Percentiles rank a stretch among this genome's conserved stretches.
phyloP scores from a whole-genome alignment of 306 rosid genomes.

The Fragaria iinumae region DNA sequence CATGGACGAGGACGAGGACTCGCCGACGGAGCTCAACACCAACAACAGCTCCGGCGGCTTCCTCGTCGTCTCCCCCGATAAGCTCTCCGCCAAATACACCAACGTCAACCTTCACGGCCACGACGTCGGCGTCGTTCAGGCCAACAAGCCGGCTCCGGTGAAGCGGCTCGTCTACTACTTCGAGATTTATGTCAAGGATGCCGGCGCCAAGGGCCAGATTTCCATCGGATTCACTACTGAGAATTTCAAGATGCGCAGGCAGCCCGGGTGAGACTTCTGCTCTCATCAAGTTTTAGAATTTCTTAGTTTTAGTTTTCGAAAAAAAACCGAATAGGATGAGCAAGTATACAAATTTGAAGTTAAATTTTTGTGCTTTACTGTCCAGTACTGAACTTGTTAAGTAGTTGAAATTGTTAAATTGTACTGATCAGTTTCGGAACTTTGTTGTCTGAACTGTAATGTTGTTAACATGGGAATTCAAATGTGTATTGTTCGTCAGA shows the following conservation, averaged over 20 bases:
- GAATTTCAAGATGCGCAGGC: constrained; percentile 90
- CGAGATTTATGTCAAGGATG: constrained; percentile 86
- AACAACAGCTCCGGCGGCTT: constrained; percentile 94
- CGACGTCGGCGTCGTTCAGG: constrained; percentile 94
- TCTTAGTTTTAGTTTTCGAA: not conserved
- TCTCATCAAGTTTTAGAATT: not conserved
- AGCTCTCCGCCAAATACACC: constrained; percentile 80
- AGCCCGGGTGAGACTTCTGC: constrained; percentile 65
- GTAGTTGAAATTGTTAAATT: not conserved
- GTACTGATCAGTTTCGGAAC: not conserved
- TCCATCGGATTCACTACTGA: constrained; percentile 88
- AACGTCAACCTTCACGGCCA: constrained; percentile 76
- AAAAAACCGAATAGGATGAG: not conserved
- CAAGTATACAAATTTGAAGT: not conserved
- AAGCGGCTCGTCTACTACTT: constrained; percentile 82
- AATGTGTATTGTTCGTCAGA: not conserved
- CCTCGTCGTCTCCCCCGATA: constrained; percentile 69
- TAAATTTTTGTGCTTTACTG: not conserved
- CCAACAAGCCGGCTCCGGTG: constrained; percentile 71
- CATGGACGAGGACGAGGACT: constrained; percentile 63
- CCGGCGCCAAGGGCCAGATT: constrained; percentile 84
- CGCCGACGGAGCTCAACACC: constrained; percentile 85
- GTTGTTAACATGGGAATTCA: not conserved
- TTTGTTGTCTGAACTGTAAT: not conserved
- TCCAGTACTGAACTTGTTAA: not conserved